These are phyloP conservation scores for Podosphaera xanthii DNA, from an alignment of 2,329 filamentous ascomycete genomes.

Conservation along the genomic window DNA sequence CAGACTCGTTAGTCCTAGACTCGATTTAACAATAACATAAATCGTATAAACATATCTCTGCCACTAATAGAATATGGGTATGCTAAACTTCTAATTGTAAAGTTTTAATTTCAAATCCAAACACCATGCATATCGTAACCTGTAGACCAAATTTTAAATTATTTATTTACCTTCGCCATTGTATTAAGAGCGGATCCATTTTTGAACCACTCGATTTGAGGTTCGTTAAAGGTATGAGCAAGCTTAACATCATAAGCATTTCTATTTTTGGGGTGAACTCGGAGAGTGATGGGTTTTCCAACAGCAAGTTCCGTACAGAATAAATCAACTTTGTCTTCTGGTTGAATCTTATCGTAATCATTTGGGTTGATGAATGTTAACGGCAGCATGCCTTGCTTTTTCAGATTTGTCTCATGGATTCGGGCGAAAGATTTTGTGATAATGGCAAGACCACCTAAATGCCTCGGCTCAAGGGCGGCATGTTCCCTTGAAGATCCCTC, in stretches of 20 bases:
- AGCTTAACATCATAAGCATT: constrained; percentile 62
- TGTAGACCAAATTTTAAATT: neutral
- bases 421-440: constrained; percentile 72
- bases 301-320: constrained; percentile 73
- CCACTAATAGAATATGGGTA: neutral
- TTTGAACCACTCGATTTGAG: constrained; percentile 98
- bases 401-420: constrained; percentile 88
- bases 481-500: constrained; percentile 84
- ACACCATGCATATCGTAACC: neutral
- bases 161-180: constrained; percentile 38
- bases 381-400: constrained; percentile 93
- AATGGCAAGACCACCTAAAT: constrained; percentile 66
- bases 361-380: constrained; percentile 77
- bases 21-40: neutral
- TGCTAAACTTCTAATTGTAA: neutral
- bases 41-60: neutral
- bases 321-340: constrained; percentile 77
- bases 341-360: constrained; percentile 93
- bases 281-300: constrained; percentile 79
- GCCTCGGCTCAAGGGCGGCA: constrained; percentile 74
- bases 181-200: constrained; percentile 95
- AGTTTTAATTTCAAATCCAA: neutral
- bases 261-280: constrained; percentile 78
- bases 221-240: constrained; percentile 91
- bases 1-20: too few species aligned